Evolutionary conservation across 2,329 filamentous ascomycete species (phyloP), one percentile per base, ranked within the genome.

Genomic region (Xylariaceae sp.): DNA sequence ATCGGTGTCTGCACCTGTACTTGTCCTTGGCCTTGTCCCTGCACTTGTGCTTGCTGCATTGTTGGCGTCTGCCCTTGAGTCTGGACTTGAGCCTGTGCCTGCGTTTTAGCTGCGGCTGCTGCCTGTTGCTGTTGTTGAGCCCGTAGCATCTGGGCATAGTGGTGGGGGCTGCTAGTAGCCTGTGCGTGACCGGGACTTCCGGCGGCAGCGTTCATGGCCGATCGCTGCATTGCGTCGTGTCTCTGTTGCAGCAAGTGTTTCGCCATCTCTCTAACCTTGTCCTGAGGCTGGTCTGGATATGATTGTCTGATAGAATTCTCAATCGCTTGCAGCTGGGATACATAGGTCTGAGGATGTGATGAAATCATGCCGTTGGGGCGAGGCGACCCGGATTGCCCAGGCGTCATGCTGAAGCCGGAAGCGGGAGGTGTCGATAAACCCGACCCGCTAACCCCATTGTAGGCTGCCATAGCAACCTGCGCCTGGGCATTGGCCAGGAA

Each of bases 111-210:
- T 11, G 70, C 69, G 54, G 62, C 64, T 3, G 65, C 63, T 9
- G 70, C 69, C 52, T 75, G 76, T 28, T 74, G 72, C 55, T 81
- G 78, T 55, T 83, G 80, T 59, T 83, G 81, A 38, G 81, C 79
- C 42, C 81, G 70, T 9, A 84, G 73, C 33, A 83, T 69, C 50
- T 81, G 80, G 1, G 81, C 81, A 60, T 84, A 83, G 55, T 84
- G 81, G 39, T 83, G 80, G 28, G 81, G 81, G 51, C 76, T 74
- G 46, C 76, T 80, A 14, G 76, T 71, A 48, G 80, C 73, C 2
- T 74, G 73, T 13, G 76, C 68, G 56, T 80, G 75, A 7, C 72
- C 72, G 5, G 72, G 70, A 13, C 69, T 75, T 10, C 79, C 80
- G 2, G 79, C 77, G 2, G 80, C 79, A 28, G 78, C 75, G 58